phyloP scores from a whole-genome alignment of 192 early-diverging fungal species.

The Backusella australiensis region DNA sequence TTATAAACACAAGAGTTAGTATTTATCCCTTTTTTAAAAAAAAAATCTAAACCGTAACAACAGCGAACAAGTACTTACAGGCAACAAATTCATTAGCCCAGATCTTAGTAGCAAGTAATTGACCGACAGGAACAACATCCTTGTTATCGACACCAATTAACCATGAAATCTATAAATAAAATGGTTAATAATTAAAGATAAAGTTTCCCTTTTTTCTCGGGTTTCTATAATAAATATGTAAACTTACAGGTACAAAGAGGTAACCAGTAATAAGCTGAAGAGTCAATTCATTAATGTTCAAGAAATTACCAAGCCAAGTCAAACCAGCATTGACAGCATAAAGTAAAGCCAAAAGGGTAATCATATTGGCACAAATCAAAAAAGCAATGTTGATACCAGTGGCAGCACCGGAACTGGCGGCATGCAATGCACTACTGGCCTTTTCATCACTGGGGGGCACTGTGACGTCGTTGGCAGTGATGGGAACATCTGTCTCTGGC shows the following conservation, averaged over 20 bases:
- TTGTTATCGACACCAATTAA: conserved; percentile 43
- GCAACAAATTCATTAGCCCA: conserved; percentile 90
- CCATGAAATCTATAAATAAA: conserved; percentile 49
- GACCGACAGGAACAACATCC: conserved; percentile 54
- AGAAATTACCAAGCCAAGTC: conserved; percentile 68
- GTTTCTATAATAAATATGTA: neutral
- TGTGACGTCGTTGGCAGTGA: conserved; percentile 68
- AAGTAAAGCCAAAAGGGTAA: conserved; percentile 74
- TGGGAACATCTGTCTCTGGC: conserved; percentile 79
- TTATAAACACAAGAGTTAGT: neutral
- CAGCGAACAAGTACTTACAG: conserved; percentile 37
- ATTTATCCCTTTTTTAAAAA: neutral
- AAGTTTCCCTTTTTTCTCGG: neutral
- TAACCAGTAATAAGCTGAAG: conserved; percentile 73
- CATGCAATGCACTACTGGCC: conserved; percentile 76
- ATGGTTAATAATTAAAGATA: neutral
- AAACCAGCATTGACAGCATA: conserved; percentile 65
- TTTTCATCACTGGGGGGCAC: conserved; percentile 57
- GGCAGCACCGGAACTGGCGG: conserved; percentile 80
- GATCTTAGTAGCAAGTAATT: conserved; percentile 71
- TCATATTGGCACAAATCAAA: conserved; percentile 73
- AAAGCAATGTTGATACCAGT: conserved; percentile 74
- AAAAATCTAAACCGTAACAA: neutral
- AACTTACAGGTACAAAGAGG: conserved; percentile 68
- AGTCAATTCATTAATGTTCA: conserved; percentile 56